Conservation (phyloP, 176 grass and related monocot species). For the Otatea glauca region DNA sequence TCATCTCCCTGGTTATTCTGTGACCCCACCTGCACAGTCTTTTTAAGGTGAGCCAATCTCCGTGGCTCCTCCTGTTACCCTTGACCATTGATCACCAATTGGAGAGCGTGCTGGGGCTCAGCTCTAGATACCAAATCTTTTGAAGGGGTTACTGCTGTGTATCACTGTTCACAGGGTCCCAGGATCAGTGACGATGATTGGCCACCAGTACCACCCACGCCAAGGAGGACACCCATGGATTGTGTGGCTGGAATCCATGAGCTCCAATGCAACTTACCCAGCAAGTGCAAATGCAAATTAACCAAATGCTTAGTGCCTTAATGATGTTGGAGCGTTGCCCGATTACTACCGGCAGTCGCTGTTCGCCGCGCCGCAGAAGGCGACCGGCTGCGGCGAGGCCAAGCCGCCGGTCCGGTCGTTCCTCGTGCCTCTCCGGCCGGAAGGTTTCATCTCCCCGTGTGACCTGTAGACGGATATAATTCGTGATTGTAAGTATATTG, state of each 20-base stretch:
- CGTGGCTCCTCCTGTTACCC: slow-evolving; percentile 52
- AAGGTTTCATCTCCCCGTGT: too few relatives aligned
- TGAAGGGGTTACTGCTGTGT: slow-evolving; percentile 44
- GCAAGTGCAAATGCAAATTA: slow-evolving; percentile 12
- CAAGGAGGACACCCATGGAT: slow-evolving; percentile 47
- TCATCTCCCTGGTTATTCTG: slow-evolving; percentile 16
- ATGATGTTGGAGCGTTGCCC: neutral
- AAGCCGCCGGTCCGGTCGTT: too few relatives aligned
- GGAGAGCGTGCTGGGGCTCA: slow-evolving; percentile 20
- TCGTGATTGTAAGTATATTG: too few relatives aligned
- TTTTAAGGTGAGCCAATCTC: slow-evolving; percentile 41
- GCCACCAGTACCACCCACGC: slow-evolving; percentile 43
- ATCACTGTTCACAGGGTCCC: slow-evolving; percentile 46
- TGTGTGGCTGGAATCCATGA: slow-evolving; percentile 54
- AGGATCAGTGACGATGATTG: slow-evolving; percentile 46
- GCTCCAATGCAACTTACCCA: slow-evolving; percentile 27
- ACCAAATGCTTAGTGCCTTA: neutral
- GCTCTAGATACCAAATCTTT: slow-evolving; percentile 55
- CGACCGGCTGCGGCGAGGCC: too few relatives aligned
- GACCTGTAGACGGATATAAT: too few relatives aligned
- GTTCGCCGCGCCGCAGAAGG: too few relatives aligned
- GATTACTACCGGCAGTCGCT: neutral
- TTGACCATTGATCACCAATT: slow-evolving; percentile 49
- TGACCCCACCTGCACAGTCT: slow-evolving; percentile 49
- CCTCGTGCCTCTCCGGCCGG: too few relatives aligned